Evolutionary conservation across 208 protist species (phyloP).

Genomic region (Trypanosoma melophagium): DNA sequence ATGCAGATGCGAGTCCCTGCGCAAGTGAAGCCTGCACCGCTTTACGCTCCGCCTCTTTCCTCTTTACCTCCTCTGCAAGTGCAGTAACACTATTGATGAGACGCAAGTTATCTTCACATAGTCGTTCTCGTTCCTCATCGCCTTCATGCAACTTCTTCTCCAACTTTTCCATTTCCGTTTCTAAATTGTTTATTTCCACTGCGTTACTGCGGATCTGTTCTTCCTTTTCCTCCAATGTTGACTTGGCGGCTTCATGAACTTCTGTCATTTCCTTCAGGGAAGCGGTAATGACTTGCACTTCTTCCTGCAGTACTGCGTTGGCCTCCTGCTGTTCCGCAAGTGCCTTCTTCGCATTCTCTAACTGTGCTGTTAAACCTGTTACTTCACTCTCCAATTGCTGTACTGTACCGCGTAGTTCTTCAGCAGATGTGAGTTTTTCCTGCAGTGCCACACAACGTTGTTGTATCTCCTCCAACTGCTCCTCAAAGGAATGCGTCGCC

Average conservation of each 20-base stretch:
- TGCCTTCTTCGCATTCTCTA: background rate
- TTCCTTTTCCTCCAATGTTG: constrained; percentile 27
- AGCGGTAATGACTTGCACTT: constrained; percentile 12
- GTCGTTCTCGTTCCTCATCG: constrained; percentile 40
- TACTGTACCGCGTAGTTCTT: constrained; percentile 24
- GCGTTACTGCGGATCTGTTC: constrained; percentile 23
- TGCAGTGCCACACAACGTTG: constrained; percentile 29
- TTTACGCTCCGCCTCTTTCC: constrained; percentile 59
- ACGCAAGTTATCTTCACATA: constrained; percentile 55
- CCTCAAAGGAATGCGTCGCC: constrained; percentile 51
- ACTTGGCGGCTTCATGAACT: constrained; percentile 18
- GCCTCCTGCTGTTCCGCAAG: constrained; percentile 13
- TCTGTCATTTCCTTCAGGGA: constrained; percentile 25
- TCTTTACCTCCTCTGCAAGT: constrained; percentile 54
- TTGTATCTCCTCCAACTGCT: constrained; percentile 37
- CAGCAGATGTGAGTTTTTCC: constrained; percentile 14
- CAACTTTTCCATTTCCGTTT: constrained; percentile 27
- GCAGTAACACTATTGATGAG: constrained; percentile 59
- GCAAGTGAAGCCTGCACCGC: constrained; percentile 55
- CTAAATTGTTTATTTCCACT: constrained; percentile 17
- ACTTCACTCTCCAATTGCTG: constrained; percentile 8
- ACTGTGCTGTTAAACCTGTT: constrained; percentile 1
- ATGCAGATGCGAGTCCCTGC: constrained; percentile 34
- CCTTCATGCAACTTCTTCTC: constrained; percentile 15
- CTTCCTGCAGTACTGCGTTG: constrained; percentile 5